Percentiles rank a stretch among this genome's conserved stretches.
Evolutionary conservation across 1,139 yeast species (phyloP).

Genomic region (Torulaspora globosa): DNA sequence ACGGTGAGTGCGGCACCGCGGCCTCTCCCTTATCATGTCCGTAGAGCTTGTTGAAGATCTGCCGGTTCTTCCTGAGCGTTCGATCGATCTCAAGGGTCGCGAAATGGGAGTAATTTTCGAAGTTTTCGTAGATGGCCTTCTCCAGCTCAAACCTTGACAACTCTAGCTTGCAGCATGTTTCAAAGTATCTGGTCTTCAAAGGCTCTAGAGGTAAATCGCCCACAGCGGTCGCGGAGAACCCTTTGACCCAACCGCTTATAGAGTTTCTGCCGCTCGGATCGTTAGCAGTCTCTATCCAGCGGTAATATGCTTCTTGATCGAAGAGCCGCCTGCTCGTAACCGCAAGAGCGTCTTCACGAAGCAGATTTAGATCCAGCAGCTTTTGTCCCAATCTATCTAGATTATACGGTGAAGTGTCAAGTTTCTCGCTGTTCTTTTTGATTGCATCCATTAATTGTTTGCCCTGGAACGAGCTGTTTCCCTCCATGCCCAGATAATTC

Average conservation of each 20-base stretch:
- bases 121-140: slow-evolving; percentile 12
- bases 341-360: slow-evolving; percentile 14
- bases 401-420: slow-evolving; percentile 24
- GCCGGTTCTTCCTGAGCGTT: not conserved
- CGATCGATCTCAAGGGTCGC: not conserved
- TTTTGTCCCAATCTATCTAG: slow-evolving; percentile 25
- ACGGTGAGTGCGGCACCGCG: not conserved
- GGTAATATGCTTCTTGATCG: slow-evolving; percentile 12
- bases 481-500: slow-evolving; percentile 6
- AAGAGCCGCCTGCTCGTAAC: slow-evolving; percentile 5
- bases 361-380: slow-evolving; percentile 15
- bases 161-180: slow-evolving; percentile 16
- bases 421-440: slow-evolving; percentile 10
- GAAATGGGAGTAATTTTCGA: slow-evolving; percentile 6
- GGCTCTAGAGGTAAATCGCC: not conserved
- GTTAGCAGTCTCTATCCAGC: slow-evolving; percentile 16
- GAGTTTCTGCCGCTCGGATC: not conserved
- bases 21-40: not conserved
- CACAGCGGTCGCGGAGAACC: not conserved
- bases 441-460: slow-evolving; percentile 16
- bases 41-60: not conserved
- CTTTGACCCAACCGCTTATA: slow-evolving; percentile 3
- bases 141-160: slow-evolving; percentile 23
- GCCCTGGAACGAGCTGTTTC: slow-evolving; percentile 18
- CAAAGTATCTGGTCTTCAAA: slow-evolving; percentile 5